phyloP scores from a whole-genome alignment of 2,329 filamentous ascomycete genomes.

The Leptosphaerulina australis region DNA sequence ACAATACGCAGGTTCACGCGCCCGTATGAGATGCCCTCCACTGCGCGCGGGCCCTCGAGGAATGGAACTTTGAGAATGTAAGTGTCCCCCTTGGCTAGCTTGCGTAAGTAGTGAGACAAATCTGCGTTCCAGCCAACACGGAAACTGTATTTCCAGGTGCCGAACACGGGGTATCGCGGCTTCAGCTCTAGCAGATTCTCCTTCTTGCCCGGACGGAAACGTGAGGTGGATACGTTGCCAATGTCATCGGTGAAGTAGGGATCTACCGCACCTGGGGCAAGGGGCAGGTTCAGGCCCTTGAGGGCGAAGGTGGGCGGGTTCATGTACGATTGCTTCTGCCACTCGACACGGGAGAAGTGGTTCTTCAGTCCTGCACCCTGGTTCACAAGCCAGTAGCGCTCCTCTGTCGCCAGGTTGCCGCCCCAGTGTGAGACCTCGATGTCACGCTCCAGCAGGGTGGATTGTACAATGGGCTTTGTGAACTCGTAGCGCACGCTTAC shows the following conservation, averaged over 20 bases:
- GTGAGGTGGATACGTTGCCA: conserved; percentile 93
- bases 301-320: conserved; percentile 78
- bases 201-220: conserved; percentile 76
- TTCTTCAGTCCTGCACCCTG: conserved; percentile 73
- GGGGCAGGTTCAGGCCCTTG: conserved; percentile 79
- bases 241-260: conserved; percentile 96
- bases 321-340: conserved; percentile 65
- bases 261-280: conserved; percentile 79
- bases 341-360: conserved; percentile 58
- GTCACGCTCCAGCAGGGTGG: conserved; percentile 81
- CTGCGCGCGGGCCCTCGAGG: conserved; percentile 85
- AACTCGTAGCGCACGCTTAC: conserved; percentile 90
- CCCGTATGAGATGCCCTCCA: conserved; percentile 85
- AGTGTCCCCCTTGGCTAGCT: conserved; percentile 65
- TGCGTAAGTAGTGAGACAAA: conserved; percentile 75
- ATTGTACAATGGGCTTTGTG: conserved; percentile 85
- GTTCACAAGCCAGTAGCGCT: conserved; percentile 88
- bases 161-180: conserved; percentile 94
- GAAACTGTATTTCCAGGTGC: conserved; percentile 98
- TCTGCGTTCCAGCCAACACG: conserved; percentile 95
- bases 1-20: conserved; percentile 80
- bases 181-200: conserved; percentile 88
- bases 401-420: conserved; percentile 93
- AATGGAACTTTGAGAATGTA: conserved; percentile 91
- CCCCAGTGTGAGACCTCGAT: conserved; percentile 98